Percentiles rank a stretch among this genome's conserved stretches.
These are phyloP conservation scores for Apiosordaria backusii DNA, from an alignment of 495 filamentous ascomycete genomes.

Conservation along the genomic window DNA sequence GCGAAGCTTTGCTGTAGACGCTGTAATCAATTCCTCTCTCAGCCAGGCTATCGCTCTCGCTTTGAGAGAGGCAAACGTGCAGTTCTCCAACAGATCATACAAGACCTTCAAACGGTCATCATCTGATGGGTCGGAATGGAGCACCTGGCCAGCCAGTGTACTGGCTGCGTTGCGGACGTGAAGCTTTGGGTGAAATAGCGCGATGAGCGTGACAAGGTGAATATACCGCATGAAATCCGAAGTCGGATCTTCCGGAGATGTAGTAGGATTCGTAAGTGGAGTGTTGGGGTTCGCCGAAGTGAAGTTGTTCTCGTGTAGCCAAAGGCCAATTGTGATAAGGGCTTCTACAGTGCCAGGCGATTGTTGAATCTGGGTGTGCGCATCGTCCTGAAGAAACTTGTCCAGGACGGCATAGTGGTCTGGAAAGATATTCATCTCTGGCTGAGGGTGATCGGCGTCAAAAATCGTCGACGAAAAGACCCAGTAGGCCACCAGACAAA, in stretches of 20 bases:
- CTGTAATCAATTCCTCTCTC: constrained; percentile 71
- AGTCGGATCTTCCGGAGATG: constrained; percentile 22
- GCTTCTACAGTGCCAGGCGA: constrained; percentile 45
- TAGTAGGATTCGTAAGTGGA: constrained; percentile 14
- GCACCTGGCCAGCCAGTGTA: constrained; percentile 63
- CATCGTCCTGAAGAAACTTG: constrained; percentile 54
- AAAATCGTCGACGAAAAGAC: constrained; percentile 54
- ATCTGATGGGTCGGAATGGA: constrained; percentile 74
- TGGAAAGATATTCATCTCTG: constrained; percentile 59
- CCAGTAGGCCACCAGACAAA: constrained; percentile 60
- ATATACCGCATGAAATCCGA: constrained; percentile 52
- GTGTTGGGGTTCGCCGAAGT: constrained; percentile 25
- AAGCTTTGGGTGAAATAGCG: constrained; percentile 64
- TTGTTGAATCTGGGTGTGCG: constrained; percentile 33
- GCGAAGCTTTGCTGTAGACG: constrained; percentile 26
- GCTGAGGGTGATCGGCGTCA: constrained; percentile 41
- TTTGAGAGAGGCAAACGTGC: constrained; percentile 70
- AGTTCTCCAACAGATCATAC: constrained; percentile 74
- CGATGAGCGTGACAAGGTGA: constrained; percentile 61
- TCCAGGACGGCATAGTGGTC: constrained; percentile 57
- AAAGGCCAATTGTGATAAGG: constrained; percentile 49
- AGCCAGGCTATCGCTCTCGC: constrained; percentile 83
- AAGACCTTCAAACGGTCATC: constrained; percentile 71
- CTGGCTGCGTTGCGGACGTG: constrained; percentile 70
- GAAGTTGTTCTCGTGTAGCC: constrained; percentile 41